phyloP scores from a whole-genome alignment of 495 filamentous ascomycete genomes.

The Hypoxylon intermedium region DNA sequence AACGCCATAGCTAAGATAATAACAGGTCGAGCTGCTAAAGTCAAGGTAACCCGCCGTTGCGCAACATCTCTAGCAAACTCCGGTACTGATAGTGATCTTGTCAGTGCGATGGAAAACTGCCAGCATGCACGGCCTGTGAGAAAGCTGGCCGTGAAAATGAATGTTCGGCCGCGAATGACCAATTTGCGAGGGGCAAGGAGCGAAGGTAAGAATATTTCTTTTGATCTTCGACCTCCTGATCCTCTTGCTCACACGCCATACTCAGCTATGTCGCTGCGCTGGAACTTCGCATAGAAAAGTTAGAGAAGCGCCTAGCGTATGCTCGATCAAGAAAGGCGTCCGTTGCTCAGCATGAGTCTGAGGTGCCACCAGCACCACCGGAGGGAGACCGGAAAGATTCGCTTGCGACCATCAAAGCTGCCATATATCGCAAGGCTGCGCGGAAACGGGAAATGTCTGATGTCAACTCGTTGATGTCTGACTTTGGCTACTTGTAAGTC shows the following conservation, averaged over 20 bases:
- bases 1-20: constrained; percentile 30
- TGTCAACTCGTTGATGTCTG: constrained; percentile 79
- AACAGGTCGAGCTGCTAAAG: constrained; percentile 79
- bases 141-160: constrained; percentile 78
- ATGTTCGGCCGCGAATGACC: constrained; percentile 92
- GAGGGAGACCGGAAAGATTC: constrained; percentile 62
- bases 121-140: constrained; percentile 91
- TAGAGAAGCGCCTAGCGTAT: constrained; percentile 74
- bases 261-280: constrained; percentile 88
- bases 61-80: neutral
- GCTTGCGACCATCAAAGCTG: constrained; percentile 63
- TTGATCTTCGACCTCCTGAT: constrained; percentile 1
- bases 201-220: constrained; percentile 60
- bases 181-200: constrained; percentile 93
- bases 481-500: constrained; percentile 78
- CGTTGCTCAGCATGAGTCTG: constrained; percentile 55
- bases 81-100: constrained; percentile 15
- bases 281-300: constrained; percentile 83
- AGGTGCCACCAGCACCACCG: constrained; percentile 45
- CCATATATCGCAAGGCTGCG: constrained; percentile 65
- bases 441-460: constrained; percentile 71
- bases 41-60: constrained; percentile 61
- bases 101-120: constrained; percentile 90
- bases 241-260: constrained; percentile 14
- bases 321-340: constrained; percentile 65